Base-by-base conservation (phyloP, 2,329 filamentous ascomycete genomes). In the Scolecobasidium constrictum region DNA sequence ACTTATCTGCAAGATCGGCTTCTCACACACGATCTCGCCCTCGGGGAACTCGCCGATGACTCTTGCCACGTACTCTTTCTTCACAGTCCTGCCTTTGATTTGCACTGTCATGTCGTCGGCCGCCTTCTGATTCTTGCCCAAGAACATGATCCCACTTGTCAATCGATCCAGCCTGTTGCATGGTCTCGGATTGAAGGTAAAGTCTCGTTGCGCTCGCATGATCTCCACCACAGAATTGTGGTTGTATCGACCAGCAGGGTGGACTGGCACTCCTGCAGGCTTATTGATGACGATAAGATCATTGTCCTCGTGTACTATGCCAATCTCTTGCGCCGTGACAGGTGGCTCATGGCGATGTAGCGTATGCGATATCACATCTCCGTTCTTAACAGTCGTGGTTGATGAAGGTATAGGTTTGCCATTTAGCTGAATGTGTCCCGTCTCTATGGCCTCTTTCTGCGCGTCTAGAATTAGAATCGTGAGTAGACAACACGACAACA, bases 281-380 rank as follows among this genome's bases (percentile, higher is more conserved):
- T 98, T 98, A 66, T 95, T 87, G 59, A 98, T 94, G 48, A 96
- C 88, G 46, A 98, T 83, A 69, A 98, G 81, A 51, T 88, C 83
- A 36, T 93, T 77, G 52, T 94, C 86, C 62, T 98, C 92, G 62
- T 94, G 83, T 31, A 98, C 78, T 36, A 95, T 74, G 13, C 75
- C 77, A 39, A 98, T 81, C 0, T 84, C 77, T 34, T 84, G 76
- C 13, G 78, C 80, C 2, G 86, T 88, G 22, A 95, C 86, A 1
- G 92, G 92, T 2, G 92, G 92, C 62, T 98, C 92, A 60, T 98
- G 92, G 12, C 92, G 83, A 61, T 98, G 92, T 47, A 94, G 73
- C 3, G 87, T 95, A 62, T 98, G 92, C 9, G 85, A 90, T 43
- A 98, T 81, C 44, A 94, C 67, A 56, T 95, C 84, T 49, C 92